Percentiles rank a stretch among this genome's conserved stretches.
Evolutionary conservation across 176 grass and related monocot genomes (phyloP).

Genomic region (Zea luxurians): DNA sequence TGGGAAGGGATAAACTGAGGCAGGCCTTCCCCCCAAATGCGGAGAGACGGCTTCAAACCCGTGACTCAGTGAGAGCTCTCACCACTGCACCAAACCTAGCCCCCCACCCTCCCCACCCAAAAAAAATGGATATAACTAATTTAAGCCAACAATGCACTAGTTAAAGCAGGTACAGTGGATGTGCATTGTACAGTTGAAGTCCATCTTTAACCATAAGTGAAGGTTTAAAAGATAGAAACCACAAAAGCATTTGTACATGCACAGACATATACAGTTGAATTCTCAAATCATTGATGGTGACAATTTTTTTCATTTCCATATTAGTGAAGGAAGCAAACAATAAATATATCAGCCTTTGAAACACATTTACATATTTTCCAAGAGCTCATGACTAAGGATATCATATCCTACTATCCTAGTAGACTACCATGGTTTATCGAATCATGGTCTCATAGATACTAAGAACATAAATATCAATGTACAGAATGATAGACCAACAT

Average conservation of each 20-base stretch:
- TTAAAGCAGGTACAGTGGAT: constrained; percentile 10
- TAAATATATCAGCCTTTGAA: neutral
- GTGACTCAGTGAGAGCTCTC: no score
- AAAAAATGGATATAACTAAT: constrained; percentile 8
- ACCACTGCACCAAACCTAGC: no score
- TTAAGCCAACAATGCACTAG: constrained; percentile 3
- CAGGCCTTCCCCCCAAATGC: no score
- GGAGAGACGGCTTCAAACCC: no score
- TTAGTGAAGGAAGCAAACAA: neutral
- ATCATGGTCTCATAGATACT: neutral
- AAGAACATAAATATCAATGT: neutral
- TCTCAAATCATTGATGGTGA: constrained; percentile 7
- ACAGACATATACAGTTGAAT: neutral
- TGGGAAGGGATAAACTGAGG: no score
- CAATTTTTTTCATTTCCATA: constrained; percentile 2
- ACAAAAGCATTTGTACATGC: constrained; percentile 3
- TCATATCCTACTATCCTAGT: neutral
- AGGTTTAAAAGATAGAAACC: neutral
- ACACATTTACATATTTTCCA: neutral
- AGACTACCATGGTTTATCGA: neutral
- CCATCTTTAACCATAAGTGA: constrained; percentile 18
- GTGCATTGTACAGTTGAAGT: neutral
- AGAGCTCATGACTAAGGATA: neutral
- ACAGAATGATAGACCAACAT: neutral
- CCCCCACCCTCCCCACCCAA: no score